Evolutionary conservation across 2,329 filamentous ascomycete species (phyloP).

Genomic region (Elsinoe perseae): DNA sequence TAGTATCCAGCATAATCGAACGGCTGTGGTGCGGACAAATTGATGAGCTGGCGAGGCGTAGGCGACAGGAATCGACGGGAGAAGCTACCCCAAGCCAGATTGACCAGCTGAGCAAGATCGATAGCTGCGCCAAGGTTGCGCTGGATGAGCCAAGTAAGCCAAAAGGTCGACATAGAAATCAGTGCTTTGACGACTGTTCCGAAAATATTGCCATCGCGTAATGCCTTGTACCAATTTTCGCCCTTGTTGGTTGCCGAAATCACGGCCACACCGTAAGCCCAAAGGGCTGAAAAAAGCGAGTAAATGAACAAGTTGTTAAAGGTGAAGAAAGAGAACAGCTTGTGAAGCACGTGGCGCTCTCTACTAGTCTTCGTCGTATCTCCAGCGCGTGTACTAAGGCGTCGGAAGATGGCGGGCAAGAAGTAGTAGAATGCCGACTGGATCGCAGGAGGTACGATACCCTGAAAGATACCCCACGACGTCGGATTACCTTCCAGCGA

Average conservation of each 20-base stretch:
- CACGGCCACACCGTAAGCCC: constrained; percentile 62
- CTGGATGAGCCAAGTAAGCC: constrained; percentile 89
- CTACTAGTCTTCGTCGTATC: constrained; percentile 88
- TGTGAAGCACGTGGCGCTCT: constrained; percentile 81
- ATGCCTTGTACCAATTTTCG: constrained; percentile 58
- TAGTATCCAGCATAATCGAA: constrained; percentile 97
- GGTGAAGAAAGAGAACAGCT: constrained; percentile 91
- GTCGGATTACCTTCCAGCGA: constrained; percentile 55
- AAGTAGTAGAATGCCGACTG: constrained; percentile 82
- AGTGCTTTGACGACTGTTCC: constrained; percentile 61
- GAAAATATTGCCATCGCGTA: constrained; percentile 57
- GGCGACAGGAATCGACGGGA: constrained; percentile 76
- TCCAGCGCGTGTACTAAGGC: constrained; percentile 72
- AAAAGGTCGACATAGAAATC: constrained; percentile 78
- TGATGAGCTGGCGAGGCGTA: constrained; percentile 84
- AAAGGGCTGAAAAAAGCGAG: constrained; percentile 79
- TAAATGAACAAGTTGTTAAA: constrained; percentile 97
- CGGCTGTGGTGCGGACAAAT: constrained; percentile 80
- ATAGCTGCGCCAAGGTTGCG: constrained; percentile 89
- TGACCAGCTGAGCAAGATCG: constrained; percentile 83
- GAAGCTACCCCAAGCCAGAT: constrained; percentile 75
- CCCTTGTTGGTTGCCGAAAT: constrained; percentile 51
- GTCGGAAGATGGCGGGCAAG: constrained; percentile 84
- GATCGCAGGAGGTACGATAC: constrained; percentile 79
- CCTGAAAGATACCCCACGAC: constrained; percentile 82